phyloP scores from a whole-genome alignment of 2,329 filamentous ascomycete genomes.

The Fusarium napiforme region DNA sequence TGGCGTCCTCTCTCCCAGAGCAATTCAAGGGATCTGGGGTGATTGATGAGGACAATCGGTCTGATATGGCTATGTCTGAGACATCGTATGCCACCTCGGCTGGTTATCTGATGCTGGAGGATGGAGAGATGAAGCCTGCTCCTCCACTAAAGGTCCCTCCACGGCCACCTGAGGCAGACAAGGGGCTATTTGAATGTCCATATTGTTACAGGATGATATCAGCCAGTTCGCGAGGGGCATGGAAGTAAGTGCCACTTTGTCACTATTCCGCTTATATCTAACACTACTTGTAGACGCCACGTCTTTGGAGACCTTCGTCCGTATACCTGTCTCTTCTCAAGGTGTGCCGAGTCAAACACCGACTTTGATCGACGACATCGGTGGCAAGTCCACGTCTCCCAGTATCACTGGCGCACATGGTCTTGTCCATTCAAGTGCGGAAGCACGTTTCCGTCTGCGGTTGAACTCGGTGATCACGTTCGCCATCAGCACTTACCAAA shows the following conservation, averaged over 20 bases:
- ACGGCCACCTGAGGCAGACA: constrained; percentile 26
- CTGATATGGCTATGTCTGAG: constrained; percentile 38
- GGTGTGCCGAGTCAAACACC: constrained; percentile 38
- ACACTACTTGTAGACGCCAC: constrained; percentile 42
- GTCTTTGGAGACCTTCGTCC: constrained; percentile 53
- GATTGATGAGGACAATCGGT: constrained; percentile 36
- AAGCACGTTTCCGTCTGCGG: rapidly evolving
- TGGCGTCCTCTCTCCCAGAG: constrained; percentile 40
- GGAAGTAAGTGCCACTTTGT: constrained; percentile 42
- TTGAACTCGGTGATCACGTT: rapidly evolving
- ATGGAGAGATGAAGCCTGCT: neutral
- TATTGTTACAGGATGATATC: constrained; percentile 53
- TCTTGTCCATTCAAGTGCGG: constrained; percentile 31
- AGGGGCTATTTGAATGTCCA: constrained; percentile 52
- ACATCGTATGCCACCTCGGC: constrained; percentile 48
- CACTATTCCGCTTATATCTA: rapidly evolving
- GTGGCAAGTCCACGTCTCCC: constrained; percentile 42
- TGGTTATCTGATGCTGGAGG: neutral
- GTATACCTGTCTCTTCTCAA: constrained; percentile 49
- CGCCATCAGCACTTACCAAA: neutral
- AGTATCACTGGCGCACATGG: constrained; percentile 43
- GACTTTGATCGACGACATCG: constrained; percentile 35
- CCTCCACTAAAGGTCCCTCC: constrained; percentile 34
- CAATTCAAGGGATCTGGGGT: constrained; percentile 9
- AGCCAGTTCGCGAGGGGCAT: constrained; percentile 39